Percentiles rank a stretch among this genome's conserved stretches.
Evolutionary conservation across 2,329 filamentous ascomycete species (phyloP).

Genomic region (Cladosporium sp.): DNA sequence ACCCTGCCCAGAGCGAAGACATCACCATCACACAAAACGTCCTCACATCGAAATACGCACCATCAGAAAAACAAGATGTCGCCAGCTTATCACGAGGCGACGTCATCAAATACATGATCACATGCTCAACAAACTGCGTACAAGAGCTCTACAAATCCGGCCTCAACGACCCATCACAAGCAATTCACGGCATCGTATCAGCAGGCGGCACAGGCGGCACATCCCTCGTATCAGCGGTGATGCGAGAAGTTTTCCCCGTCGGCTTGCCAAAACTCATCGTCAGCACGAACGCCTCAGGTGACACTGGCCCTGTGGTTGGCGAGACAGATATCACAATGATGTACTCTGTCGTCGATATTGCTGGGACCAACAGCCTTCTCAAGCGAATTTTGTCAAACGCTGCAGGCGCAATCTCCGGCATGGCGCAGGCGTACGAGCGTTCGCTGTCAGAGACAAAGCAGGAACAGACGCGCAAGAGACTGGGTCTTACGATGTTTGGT

Average conservation of each 20-base stretch:
- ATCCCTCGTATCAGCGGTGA: constrained; percentile 54
- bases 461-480: constrained; percentile 37
- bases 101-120: constrained; percentile 54
- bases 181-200: constrained; percentile 47
- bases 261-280: constrained; percentile 67
- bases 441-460: constrained; percentile 8
- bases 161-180: constrained; percentile 16
- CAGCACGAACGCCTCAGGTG: constrained; percentile 63
- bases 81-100: constrained; percentile 46
- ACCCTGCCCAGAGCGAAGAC: constrained; percentile 35
- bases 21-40: constrained; percentile 46
- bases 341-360: constrained; percentile 67
- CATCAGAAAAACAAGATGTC: constrained; percentile 26
- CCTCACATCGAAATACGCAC: constrained; percentile 36
- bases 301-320: constrained; percentile 59
- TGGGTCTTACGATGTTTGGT: constrained; percentile 70
- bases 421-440: constrained; percentile 46
- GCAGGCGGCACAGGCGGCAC: constrained; percentile 61
- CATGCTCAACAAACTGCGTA: constrained; percentile 45
- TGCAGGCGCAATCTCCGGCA: constrained; percentile 55
- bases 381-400: constrained; percentile 58
- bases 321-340: constrained; percentile 66
- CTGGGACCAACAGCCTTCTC: constrained; percentile 59
- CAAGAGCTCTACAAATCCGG: constrained; percentile 20
- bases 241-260: constrained; percentile 57